Conservation (phyloP, 805 yeast species). For the Ogataea parapolymorpha region DNA sequence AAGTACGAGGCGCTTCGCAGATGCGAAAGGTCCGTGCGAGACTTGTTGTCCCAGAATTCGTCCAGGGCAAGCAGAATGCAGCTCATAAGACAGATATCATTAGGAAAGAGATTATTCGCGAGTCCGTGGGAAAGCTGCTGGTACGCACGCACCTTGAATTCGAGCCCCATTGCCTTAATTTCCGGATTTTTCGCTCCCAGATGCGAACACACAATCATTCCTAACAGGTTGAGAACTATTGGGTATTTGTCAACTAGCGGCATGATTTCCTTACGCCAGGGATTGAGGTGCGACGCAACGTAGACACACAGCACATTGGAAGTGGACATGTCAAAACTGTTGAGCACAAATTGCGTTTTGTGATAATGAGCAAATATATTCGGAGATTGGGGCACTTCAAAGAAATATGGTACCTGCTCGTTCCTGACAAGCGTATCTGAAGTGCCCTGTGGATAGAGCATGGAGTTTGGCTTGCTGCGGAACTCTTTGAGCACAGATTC, state of each 20-base stretch:
- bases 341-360: conserved; percentile 12
- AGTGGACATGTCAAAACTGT: conserved; percentile 12
- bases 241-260: conserved; percentile 13
- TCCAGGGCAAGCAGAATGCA: conserved; percentile 17
- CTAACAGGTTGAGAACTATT: conserved; percentile 14
- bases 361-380: conserved; percentile 3
- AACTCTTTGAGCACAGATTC: conserved; percentile 13
- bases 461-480: background rate
- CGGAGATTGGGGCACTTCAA: background rate
- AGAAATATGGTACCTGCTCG: too few species aligned
- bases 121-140: conserved; percentile 13
- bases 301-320: conserved; percentile 17
- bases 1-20: conserved; percentile 16
- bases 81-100: conserved; percentile 14
- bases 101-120: conserved; percentile 6
- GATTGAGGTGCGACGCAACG: conserved; percentile 6
- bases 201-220: conserved; percentile 16
- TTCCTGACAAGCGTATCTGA: too few species aligned
- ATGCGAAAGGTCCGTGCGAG: conserved; percentile 14
- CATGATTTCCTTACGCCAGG: conserved; percentile 15
- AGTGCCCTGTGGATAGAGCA: too few species aligned
- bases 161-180: conserved; percentile 9
- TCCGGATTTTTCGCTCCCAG: conserved; percentile 9
- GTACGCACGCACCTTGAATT: conserved; percentile 13
- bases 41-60: conserved; percentile 14